Conservation (phyloP, 2,329 filamentous ascomycete genomes). For the Plenodomus biglobosus region DNA sequence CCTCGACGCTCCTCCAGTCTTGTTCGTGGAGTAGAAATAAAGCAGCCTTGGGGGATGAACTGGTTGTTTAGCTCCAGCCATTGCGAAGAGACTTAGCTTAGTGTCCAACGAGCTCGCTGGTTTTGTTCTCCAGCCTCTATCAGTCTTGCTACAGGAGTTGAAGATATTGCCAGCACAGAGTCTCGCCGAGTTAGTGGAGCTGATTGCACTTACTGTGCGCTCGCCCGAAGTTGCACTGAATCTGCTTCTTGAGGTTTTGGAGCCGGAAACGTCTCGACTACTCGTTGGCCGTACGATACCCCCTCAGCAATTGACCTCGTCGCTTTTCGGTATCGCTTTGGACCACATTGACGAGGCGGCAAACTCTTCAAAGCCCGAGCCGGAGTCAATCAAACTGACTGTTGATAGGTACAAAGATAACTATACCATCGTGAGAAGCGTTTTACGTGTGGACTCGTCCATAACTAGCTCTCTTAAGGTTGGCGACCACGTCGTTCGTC, state of each 20-base stretch:
- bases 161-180: conserved; percentile 24
- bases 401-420: conserved; percentile 11
- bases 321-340: conserved; percentile 43
- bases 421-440: conserved; percentile 15
- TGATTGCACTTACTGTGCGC: conserved; percentile 35
- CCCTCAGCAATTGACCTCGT: conserved; percentile 36
- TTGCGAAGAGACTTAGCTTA: conserved; percentile 24
- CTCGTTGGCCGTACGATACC: conserved; percentile 27
- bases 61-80: conserved; percentile 13
- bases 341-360: conserved; percentile 46
- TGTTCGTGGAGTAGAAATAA: conserved; percentile 20
- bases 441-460: conserved; percentile 21
- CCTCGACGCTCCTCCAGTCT: conserved; percentile 17
- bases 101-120: conserved; percentile 25
- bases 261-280: conserved; percentile 35
- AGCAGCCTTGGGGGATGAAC: conserved; percentile 13
- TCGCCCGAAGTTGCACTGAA: conserved; percentile 38
- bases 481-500: conserved; percentile 53
- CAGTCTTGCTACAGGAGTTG: conserved; percentile 26
- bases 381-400: conserved; percentile 12
- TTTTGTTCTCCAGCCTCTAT: conserved; percentile 33
- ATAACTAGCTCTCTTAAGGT: conserved; percentile 14
- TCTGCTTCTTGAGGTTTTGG: conserved; percentile 39
- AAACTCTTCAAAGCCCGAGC: conserved; percentile 9
- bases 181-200: conserved; percentile 37